Base-by-base conservation (phyloP, 2,329 filamentous ascomycete genomes). In the Fusarium verrucosum region DNA sequence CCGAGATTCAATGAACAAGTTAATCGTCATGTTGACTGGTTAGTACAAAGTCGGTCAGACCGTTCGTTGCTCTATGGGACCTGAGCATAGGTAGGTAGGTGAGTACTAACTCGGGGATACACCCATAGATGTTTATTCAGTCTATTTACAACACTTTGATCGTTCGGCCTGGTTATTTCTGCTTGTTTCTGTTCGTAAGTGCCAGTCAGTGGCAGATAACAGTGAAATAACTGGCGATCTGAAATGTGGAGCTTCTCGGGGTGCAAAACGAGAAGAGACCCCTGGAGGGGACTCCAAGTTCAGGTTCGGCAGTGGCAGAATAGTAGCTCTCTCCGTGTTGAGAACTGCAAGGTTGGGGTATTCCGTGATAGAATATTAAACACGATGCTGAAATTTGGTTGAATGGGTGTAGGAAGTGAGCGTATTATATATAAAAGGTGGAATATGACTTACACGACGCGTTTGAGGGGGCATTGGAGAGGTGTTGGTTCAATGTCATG, bases 221-320 rank as follows among this genome's bases (percentile, higher is more conserved):
- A 38, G 42, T 51, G 16, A 7, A 17, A 26, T 52, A 32, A 16
- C 19, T 22, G 26, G 32, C 25, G 36, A 55, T 55, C 28, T 53
- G 36, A 49, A 59, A 54, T 66, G 63, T 74, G 70, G 72, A 62
- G 57, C 58, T 51, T 57, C 69, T 66, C 74, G 69, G 73, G 62
- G 69, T 49, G 67, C 70, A 72, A 74, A 66, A 68, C 73, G 30
- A 25, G 35, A 71, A 66, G 71, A 54, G 49, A 44, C 42, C 59
- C 50, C 46, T 66, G 63, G 60, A 52, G 43, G 60, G 65, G 68
- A 62, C 51, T 56, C 57, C 41, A 52, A 35, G 41, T 55, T 40
- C 43, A 38, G 25, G 25, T 44, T 16, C 14, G 10, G 22, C 32
- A 28, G 14, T 46, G 26, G 17, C 22, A 35, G 20, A 26, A 17